Evolutionary conservation across 768 basidiomycete genomes (phyloP), one percentile per base, ranked within the genome.

Genomic region (Kwoniella bestiolae): DNA sequence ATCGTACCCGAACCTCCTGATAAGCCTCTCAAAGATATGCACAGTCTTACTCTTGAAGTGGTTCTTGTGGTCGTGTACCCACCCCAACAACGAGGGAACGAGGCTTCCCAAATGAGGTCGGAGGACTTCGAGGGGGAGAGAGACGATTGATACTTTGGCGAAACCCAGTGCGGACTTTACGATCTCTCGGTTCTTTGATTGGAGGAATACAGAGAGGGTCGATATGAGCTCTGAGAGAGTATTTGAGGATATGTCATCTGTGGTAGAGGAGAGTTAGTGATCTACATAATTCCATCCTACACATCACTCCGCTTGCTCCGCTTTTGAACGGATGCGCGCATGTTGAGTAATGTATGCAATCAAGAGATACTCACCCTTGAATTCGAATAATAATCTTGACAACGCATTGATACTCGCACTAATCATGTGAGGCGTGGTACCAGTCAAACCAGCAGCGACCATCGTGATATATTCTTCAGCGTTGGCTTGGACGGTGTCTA

Each of bases 41-140:
- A 92, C 88, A 25, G 96, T 93, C 83, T 97, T 97, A 55, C 86
- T 84, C 81, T 98, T 98, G 87, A 99, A 98, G 78, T 97, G 96
- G 75, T 98, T 98, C 80, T 95, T 95, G 82, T 98, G 95, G 76
- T 97, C 94, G 77, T 96, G 93, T 5, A 92, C 92, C 93, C 96
- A 95, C 50, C 85, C 85, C 34, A 98, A 84, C 12, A 99, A 85
- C 0, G 89, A 90, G 0, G 92, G 91, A 0, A 98, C 91, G 25
- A 98, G 84, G 25, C 84, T 84, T 26, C 85, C 84, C 8, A 99
- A 84, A 71, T 94, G 88, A 0, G 90, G 90, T n/a, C 85, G 86
- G 49, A 96, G 83, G 65, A 91, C 81, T 3, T 89, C 86, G 0
- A 83, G 71, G 0, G 93, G 85, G 26, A 97, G 85, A 0, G 92